Base-by-base conservation (phyloP, 805 yeast genomes). In the Metschnikowia colocasiae region DNA sequence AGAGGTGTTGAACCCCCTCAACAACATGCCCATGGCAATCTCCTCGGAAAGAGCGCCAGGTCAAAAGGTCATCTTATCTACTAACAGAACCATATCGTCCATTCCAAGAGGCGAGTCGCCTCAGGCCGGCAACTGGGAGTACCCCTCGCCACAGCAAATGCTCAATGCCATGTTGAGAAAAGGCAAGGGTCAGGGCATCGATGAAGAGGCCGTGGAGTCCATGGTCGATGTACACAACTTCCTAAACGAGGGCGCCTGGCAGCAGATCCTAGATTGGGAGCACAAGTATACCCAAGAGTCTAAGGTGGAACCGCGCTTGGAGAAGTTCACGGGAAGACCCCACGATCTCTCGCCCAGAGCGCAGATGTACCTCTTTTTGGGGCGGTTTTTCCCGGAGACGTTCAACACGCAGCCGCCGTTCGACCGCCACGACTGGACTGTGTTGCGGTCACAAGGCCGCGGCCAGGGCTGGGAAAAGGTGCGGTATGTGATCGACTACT, bases 121-220 rank as follows among this genome's bases (percentile, higher is more conserved):
- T 1, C 74, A 71, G 8, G 82, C 81, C 51, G 95, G 95, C 1
- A 81, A 83, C 40, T 94, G 99, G 99, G 99, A 94, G 68, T 94
- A 94, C 63, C 99, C 99, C 1, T 88, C 97, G 2, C 99, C 99
- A 1, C 99, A 94, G 68, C 99, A 94, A 64, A 94, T 94, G 99
- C 82, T 90, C 55, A 91, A 92, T 60, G 99, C 99, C 10, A 92
- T 94, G 98, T 71, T 90, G 23, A 81, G 92, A 54, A 94, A 94
- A 70, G 96, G 97, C 18, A 92, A 94, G 60, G 83, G 79, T 2
- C 85, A 87, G 38, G 95, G 85, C 40, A 79, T 92, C 45, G 95
- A 92, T 2, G 98, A 91, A 63, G 96, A 89, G 53, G 97, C 97
- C 1, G 97, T 94, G 3, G 97, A 88, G 57, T 79, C 87, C 40